These are phyloP conservation scores for Mimosa pudica DNA, from an alignment of 306 rosid genomes.

Conservation along the genomic window DNA sequence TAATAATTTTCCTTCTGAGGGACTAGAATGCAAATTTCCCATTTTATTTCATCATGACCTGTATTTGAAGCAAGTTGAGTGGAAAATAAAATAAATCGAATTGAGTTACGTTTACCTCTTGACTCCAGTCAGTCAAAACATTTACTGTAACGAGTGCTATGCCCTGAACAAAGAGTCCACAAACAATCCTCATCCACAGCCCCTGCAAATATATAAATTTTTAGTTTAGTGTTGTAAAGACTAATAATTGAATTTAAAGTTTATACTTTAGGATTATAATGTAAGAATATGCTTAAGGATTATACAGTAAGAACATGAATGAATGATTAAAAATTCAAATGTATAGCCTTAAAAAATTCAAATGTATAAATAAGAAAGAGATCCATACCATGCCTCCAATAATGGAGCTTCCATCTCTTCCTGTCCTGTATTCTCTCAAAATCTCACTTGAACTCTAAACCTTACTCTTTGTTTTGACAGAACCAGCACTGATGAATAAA, in stretches of 20 bases:
- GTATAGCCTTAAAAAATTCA: neutral
- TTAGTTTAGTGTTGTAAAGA: neutral
- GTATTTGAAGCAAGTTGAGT: neutral
- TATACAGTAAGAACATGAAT: neutral
- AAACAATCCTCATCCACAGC: constrained; percentile 68
- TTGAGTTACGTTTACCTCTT: constrained; percentile 37
- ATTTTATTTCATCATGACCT: neutral
- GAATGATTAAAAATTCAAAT: neutral
- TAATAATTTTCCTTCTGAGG: no score
- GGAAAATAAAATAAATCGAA: neutral
- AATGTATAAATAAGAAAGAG: constrained; percentile 3
- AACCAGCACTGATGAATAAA: constrained; percentile 10
- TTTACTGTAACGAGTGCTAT: constrained; percentile 43
- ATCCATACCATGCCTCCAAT: constrained; percentile 60
- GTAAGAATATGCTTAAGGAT: neutral
- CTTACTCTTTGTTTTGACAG: constrained; percentile 17
- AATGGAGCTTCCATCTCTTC: constrained; percentile 42
- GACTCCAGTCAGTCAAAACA: constrained; percentile 47
- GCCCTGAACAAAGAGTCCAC: constrained; percentile 60
- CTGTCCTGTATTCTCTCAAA: neutral
- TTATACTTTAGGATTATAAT: neutral
- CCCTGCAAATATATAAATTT: constrained; percentile 38
- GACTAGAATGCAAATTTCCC: no score
- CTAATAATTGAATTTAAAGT: neutral
- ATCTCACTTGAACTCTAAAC: neutral